Percentiles rank a stretch among this genome's conserved stretches.
These are phyloP conservation scores for Botryotinia globosa DNA, from an alignment of 2,329 filamentous ascomycete genomes.

Conservation along the genomic window DNA sequence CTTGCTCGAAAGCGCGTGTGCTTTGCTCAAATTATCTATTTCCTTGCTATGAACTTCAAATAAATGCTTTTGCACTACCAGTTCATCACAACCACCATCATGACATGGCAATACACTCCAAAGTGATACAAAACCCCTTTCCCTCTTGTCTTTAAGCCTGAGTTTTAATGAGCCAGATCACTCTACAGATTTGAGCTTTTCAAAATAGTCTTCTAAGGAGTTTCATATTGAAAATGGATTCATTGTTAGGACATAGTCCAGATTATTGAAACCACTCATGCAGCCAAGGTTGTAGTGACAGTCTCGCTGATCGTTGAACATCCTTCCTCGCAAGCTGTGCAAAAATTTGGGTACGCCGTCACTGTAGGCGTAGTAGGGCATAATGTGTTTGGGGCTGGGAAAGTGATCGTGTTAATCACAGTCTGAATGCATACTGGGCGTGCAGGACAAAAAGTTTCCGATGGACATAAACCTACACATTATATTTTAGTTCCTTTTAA, in stretches of 20 bases:
- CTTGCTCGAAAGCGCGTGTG: neutral
- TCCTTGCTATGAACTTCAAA: neutral
- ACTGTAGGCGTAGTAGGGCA: neutral
- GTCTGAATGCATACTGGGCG: neutral
- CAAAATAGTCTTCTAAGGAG: neutral
- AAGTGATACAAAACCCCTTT: neutral
- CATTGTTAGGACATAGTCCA: neutral
- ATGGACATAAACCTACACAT: constrained; percentile 23
- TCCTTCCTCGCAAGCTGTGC: constrained; percentile 25
- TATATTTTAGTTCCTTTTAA: neutral
- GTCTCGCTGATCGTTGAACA: constrained; percentile 23
- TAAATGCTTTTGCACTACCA: neutral
- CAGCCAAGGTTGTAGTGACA: constrained; percentile 21
- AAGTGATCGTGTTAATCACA: neutral
- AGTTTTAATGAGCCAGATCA: neutral
- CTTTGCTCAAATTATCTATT: neutral
- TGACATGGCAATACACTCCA: neutral
- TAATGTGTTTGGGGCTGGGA: neutral
- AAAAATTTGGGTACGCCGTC: neutral
- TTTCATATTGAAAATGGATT: neutral
- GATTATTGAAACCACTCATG: neutral
- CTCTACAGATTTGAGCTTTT: neutral
- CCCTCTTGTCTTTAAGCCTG: neutral
- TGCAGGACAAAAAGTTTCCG: constrained; percentile 20
- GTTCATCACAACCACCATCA: neutral